Conservation (phyloP, 1,284 basidiomycete species). For the Puccinia novopanici region DNA sequence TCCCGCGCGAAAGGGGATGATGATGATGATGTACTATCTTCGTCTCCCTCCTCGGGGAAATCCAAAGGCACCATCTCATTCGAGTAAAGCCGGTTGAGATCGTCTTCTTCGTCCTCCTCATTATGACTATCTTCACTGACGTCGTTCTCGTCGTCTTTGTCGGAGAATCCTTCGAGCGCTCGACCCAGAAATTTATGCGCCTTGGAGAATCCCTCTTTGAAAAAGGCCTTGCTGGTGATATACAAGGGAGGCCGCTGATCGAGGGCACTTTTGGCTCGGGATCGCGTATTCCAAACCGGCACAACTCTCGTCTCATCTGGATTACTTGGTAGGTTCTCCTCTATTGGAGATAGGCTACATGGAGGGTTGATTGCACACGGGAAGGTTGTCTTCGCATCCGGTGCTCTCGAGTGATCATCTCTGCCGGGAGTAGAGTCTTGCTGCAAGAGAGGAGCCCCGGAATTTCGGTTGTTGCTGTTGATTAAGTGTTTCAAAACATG, state of each 20-base stretch:
- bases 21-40: background rate
- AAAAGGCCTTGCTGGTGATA: background rate
- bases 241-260: background rate
- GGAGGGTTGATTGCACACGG: background rate
- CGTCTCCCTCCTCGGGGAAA: constrained; percentile 14
- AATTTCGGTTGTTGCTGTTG: background rate
- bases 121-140: constrained; percentile 1
- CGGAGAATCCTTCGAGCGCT: constrained; percentile 19
- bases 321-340: background rate
- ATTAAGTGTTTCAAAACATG: background rate
- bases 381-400: background rate
- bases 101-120: constrained; percentile 24
- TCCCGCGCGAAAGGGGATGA: background rate
- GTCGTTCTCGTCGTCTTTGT: background rate
- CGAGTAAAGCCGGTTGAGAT: constrained; percentile 22
- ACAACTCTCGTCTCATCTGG: background rate
- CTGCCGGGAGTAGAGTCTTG: background rate
- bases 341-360: background rate
- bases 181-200: constrained; percentile 19
- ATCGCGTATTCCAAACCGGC: background rate
- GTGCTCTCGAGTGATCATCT: background rate
- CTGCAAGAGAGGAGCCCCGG: background rate
- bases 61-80: constrained; percentile 24
- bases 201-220: constrained; percentile 1
- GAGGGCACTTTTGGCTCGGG: background rate